Base-by-base conservation (phyloP, 1,139 yeast genomes). In the Scheffersomyces lignicola region DNA sequence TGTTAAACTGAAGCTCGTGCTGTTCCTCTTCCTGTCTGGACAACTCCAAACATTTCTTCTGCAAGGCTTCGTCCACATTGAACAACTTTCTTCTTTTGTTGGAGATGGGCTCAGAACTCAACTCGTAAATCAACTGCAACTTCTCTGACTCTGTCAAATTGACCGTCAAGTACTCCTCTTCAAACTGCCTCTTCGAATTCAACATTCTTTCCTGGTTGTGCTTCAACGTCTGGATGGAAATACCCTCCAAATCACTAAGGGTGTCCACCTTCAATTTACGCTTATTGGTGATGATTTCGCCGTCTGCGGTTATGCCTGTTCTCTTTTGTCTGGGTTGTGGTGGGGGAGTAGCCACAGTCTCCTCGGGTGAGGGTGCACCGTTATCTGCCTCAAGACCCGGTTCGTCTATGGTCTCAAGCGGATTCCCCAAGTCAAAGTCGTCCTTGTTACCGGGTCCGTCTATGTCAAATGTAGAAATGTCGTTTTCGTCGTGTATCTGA, bases 251-350 rank as follows among this genome's bases (percentile, higher is more conserved):
- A 8, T 63, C 67, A 15, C 50, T 59, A 9, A 44, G 41, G 0
- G 63, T 43, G 44, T 70, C 76, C 5, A 69, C 49, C 23, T 60
- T 54, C 31, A 70, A 49, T 40, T 60, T 68, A 41, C 75, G 52
- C 36, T 69, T 69, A 26, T 58, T 59, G 2, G 73, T 65, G 35
- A 56, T 58, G n/a, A 69, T 44, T 12, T 52, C 59, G 11, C 76
- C 76, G 12, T 60, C 59, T 24, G 66, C 73, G 2, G 65, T 56
- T 17, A 65, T 57, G 4, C 70, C 68, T 1, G 62, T 57, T 37
- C 59, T 40, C 39, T 60, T 56, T 29, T 56, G 45, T 35, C 62
- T 47, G 21, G 55, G 49, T 18, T 54, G 43, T 9, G 52, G 50
- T 2, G 54, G 38, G 23, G 32, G 45, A 13, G 17, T 34, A 20